Percentiles rank a stretch among this genome's conserved stretches.
phyloP scores from a whole-genome alignment of 1,139 yeast species.

The Waltiozyma sp. region DNA sequence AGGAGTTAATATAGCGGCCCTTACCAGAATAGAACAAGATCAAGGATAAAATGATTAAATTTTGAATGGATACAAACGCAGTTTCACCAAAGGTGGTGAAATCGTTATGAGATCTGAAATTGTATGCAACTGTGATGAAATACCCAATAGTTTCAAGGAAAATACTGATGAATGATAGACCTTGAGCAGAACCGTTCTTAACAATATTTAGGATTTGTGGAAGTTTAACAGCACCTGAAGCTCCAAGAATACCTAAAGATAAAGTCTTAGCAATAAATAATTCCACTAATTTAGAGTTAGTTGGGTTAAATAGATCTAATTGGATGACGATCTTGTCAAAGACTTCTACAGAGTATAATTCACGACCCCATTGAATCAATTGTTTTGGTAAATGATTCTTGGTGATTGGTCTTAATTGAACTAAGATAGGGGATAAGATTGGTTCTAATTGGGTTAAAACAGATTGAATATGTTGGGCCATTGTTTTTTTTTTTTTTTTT shows the following conservation, averaged over 20 bases:
- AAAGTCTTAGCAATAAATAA: constrained; percentile 21
- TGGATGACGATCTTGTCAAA: constrained; percentile 12
- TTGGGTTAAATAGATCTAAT: constrained; percentile 7
- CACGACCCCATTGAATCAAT: constrained; percentile 11
- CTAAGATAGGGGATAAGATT: constrained; percentile 11
- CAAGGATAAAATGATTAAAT: constrained; percentile 24
- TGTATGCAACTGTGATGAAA: constrained; percentile 29
- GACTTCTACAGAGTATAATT: constrained; percentile 11
- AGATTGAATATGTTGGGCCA: neutral
- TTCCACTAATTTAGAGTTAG: constrained; percentile 6
- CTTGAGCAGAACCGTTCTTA: constrained; percentile 23
- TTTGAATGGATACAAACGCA: constrained; percentile 29
- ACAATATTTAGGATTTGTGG: constrained; percentile 27
- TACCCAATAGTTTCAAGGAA: constrained; percentile 29
- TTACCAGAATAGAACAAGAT: constrained; percentile 20
- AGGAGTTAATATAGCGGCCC: constrained; percentile 9
- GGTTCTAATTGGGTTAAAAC: constrained; percentile 8
- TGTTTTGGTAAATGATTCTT: constrained; percentile 8
- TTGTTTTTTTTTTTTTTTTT: neutral
- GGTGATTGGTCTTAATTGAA: constrained; percentile 11
- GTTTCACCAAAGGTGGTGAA: constrained; percentile 34
- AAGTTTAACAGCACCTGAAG: constrained; percentile 26
- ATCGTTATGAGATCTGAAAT: constrained; percentile 28
- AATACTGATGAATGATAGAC: constrained; percentile 25
- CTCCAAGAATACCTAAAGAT: constrained; percentile 25